phyloP scores from a whole-genome alignment of 202 grass and related monocot species.

The Cymbopogon flexuosus region DNA sequence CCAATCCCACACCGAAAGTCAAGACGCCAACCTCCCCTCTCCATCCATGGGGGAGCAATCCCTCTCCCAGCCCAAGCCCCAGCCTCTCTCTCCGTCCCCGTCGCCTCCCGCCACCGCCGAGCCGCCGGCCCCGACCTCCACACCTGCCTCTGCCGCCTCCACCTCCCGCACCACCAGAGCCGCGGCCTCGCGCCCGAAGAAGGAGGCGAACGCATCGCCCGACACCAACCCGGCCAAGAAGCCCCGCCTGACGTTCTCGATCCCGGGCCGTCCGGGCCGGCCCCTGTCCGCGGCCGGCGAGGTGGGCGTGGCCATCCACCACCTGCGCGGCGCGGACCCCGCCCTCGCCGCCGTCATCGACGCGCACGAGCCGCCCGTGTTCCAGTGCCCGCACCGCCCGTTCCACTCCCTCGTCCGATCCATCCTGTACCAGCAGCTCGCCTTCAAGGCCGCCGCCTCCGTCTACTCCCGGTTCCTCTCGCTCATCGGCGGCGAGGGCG shows the following conservation, averaged over 20 bases:
- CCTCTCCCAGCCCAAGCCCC: conserved; percentile 36
- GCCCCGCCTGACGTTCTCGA: conserved; percentile 25
- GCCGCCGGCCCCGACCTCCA: neutral
- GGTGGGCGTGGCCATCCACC: conserved; percentile 52
- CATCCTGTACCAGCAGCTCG: conserved; percentile 96
- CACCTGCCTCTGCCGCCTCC: conserved; percentile 6
- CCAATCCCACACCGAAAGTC: neutral
- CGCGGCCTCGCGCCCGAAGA: conserved; percentile 24
- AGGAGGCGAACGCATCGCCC: neutral
- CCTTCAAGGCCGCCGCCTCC: conserved; percentile 90
- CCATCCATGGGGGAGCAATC: conserved; percentile 57
- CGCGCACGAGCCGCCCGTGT: conserved; percentile 66
- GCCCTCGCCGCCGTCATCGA: conserved; percentile 62
- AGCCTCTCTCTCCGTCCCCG: conserved; percentile 30
- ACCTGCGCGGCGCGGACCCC: conserved; percentile 66
- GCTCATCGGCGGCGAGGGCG: conserved; percentile 70
- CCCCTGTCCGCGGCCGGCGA: conserved; percentile 62
- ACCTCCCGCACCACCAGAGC: neutral
- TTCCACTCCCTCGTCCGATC: conserved; percentile 93
- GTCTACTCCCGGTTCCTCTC: conserved; percentile 79
- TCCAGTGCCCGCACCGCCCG: conserved; percentile 81
- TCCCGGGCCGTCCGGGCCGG: conserved; percentile 38
- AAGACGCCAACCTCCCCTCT: neutral
- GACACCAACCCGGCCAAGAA: conserved; percentile 37
- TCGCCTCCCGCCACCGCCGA: conserved; percentile 18